These are phyloP conservation scores for Kwoniella europaea DNA, from an alignment of 768 basidiomycete species.

Conservation along the genomic window DNA sequence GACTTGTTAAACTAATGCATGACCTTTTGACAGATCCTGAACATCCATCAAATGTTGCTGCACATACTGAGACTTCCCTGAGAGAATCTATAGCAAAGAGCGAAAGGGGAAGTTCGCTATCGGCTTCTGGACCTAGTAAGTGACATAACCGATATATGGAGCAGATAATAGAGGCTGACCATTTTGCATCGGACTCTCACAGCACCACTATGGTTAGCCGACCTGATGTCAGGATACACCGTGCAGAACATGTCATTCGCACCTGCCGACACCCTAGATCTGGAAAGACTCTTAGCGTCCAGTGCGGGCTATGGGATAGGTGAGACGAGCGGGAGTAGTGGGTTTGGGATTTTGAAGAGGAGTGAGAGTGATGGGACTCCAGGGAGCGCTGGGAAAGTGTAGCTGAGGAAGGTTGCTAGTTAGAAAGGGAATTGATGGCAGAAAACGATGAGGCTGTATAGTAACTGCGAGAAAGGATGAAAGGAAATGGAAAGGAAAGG, in stretches of 20 bases:
- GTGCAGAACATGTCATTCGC: slow-evolving; percentile 50
- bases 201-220: slow-evolving; percentile 49
- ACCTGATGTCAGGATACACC: slow-evolving; percentile 48
- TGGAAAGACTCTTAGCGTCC: slow-evolving; percentile 38
- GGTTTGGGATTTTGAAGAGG: neutral
- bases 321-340: neutral
- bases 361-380: neutral
- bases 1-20: neutral
- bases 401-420: neutral
- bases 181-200: neutral
- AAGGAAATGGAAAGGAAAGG: too few species aligned
- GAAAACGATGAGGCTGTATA: too few species aligned
- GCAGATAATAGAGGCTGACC: neutral
- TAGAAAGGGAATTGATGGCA: too few species aligned
- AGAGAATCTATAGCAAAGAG: slow-evolving; percentile 47
- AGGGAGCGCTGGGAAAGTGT: neutral
- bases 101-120: slow-evolving; percentile 23
- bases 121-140: slow-evolving; percentile 36
- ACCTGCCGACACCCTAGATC: slow-evolving; percentile 44
- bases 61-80: slow-evolving; percentile 47
- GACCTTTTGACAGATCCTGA: slow-evolving; percentile 28
- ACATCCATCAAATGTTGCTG: slow-evolving; percentile 44
- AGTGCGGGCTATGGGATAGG: slow-evolving; percentile 4
- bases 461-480: too few species aligned
- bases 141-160: neutral